Percentiles rank a stretch among this genome's conserved stretches.
Conservation (phyloP, 1,284 basidiomycete species). For the Ceratobasidium theobromae region DNA sequence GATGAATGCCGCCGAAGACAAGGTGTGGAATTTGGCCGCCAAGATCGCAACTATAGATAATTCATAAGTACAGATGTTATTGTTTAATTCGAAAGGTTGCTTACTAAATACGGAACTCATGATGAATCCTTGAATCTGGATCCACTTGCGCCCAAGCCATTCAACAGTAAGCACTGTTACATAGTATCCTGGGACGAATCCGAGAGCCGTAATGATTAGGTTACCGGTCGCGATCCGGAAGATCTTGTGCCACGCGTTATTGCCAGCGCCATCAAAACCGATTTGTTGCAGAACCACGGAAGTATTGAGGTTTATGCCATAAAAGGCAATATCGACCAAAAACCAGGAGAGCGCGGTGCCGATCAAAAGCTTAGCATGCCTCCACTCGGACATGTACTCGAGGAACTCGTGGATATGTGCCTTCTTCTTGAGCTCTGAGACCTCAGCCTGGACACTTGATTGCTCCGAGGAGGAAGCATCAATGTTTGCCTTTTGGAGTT, state of each 20-base stretch:
- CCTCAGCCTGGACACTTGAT: conserved; percentile 37
- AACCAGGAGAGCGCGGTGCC: conserved; percentile 61
- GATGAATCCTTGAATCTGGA: conserved; percentile 43
- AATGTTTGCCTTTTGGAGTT: conserved; percentile 32
- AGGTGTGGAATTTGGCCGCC: conserved; percentile 40
- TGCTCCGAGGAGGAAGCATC: conserved; percentile 29
- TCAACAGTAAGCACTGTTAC: conserved; percentile 40
- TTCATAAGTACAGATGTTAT: conserved; percentile 4
- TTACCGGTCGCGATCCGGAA: conserved; percentile 67
- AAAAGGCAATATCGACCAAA: conserved; percentile 64
- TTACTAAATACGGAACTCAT: conserved; percentile 32
- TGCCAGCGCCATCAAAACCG: conserved; percentile 60
- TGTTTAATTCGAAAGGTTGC: neutral
- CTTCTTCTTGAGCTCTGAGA: conserved; percentile 33
- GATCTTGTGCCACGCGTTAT: conserved; percentile 59
- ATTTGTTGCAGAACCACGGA: conserved; percentile 71
- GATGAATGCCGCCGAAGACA: conserved; percentile 34
- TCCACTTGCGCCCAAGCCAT: conserved; percentile 42
- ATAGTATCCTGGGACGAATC: conserved; percentile 39
- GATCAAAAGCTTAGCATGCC: conserved; percentile 65
- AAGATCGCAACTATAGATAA: conserved; percentile 40
- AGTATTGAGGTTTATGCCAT: conserved; percentile 78
- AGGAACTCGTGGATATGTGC: conserved; percentile 47
- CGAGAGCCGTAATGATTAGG: conserved; percentile 62
- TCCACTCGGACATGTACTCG: conserved; percentile 60